Base-by-base conservation (phyloP, 1,139 yeast genomes). In the Protomyces inouyei region DNA sequence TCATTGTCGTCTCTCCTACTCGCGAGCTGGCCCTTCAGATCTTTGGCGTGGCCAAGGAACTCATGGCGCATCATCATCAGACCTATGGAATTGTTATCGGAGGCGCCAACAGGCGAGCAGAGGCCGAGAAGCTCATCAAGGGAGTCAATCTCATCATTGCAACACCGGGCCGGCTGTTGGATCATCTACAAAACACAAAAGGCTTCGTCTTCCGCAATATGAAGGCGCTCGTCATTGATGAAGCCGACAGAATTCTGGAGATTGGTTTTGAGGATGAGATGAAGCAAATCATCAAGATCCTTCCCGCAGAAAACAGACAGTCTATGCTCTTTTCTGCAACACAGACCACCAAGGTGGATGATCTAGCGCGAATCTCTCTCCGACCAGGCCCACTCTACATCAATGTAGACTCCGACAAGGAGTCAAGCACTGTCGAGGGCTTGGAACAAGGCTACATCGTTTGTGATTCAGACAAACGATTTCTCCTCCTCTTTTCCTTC, bases 211-310 rank as follows among this genome's bases (percentile, higher is more conserved):
- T 89, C 81, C 89, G 91, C 80, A 93, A 93, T 77, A 82, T 95
- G 76, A 92, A 92, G 77, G 96, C 98, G 1, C 81, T 93, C 69
- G 84, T 93, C 64, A 92, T 93, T 71, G 99, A 93, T 76, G 99
- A 93, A 77, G 73, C 73, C 9, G 99, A 93, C 76, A 84, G 98
- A 76, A 93, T 93, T 71, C 80, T 93, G 74, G 98, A 93, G 77
- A 91, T 91, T 73, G 98, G 98, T 69, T 93, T 93, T 77, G 98
- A 93, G 79, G 98, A 93, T 71, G 98, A 93, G 80, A 93, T 93
- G 98, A 88, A 83, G 76, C 98, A 95, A 77, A 93, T 93, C 73
- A 90, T 93, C 73, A 89, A 87, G 77, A 89, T 95, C 68, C 80
- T 95, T 73, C 99, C 99, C 57, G 87, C 85, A 69, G 96, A 91